phyloP scores from a whole-genome alignment of 2,329 filamentous ascomycete species.

The Emergomyces orientalis region DNA sequence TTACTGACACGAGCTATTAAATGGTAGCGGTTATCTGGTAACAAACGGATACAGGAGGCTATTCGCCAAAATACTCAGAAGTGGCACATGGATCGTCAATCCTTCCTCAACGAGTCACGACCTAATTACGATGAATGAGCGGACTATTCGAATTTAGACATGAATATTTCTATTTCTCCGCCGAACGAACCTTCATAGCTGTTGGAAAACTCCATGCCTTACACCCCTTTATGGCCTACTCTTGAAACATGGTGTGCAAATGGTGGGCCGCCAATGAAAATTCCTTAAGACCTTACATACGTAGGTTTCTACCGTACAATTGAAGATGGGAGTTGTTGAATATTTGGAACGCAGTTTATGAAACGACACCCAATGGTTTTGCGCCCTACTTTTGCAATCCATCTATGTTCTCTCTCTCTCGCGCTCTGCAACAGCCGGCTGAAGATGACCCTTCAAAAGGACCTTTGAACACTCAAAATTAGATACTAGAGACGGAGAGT shows the following conservation, averaged over 20 bases:
- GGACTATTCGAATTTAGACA: not conserved
- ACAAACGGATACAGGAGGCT: not conserved
- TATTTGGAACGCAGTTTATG: not conserved
- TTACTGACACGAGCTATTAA: not conserved
- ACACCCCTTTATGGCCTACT: not conserved
- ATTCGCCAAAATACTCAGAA: not conserved
- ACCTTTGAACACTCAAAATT: not conserved
- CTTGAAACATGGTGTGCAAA: not conserved
- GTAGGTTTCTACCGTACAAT: not conserved
- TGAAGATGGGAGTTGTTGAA: not conserved
- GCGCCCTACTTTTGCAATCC: not conserved
- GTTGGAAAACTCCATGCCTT: not conserved
- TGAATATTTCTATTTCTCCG: not conserved
- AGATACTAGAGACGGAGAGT: not conserved
- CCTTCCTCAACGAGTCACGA: not conserved
- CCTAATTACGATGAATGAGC: not conserved
- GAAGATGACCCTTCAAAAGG: not conserved
- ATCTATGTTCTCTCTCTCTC: not conserved
- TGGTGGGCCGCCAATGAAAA: not conserved
- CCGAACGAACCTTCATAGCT: not conserved
- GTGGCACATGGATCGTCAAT: not conserved
- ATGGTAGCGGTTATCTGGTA: not conserved
- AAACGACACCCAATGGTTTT: not conserved
- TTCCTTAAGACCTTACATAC: not conserved
- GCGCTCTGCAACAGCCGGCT: not conserved